Evolutionary conservation across 208 protist genomes (phyloP), one percentile per base, ranked within the genome.

Genomic region (Acanthamoeba triangularis): DNA sequence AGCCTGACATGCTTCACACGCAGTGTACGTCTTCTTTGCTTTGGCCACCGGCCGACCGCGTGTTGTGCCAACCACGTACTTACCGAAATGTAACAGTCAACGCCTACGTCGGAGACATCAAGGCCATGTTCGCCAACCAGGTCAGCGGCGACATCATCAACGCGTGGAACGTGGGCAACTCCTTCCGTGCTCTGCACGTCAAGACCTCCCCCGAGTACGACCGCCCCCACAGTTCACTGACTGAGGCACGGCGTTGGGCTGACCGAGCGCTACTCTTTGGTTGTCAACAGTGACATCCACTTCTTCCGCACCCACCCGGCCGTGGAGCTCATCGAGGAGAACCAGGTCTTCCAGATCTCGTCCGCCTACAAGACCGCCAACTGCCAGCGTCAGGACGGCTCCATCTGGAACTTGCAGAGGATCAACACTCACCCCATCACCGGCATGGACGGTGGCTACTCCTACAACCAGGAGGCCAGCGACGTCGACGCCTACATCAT

Each of bases 401-500:
- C 65, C 61, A 93, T 93, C 61, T 93, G 87, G 78, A 91, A 91
- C 85, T 63, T 94, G 90, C 52, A 78, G 30, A 94, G 90, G 74
- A 85, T 94, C n/a, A 44, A 94, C 30, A n/a, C 44, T 5, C 90
- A 84, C 63, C 0, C 11, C 41, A 59, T 84, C 2, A 6, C 28
- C 3, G 52, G 28, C 35, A 63, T 84, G n/a, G 25, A 84, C 54
- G 72, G 59, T 25, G 6, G 44, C 11, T 84, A 84, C 69, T 18
- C n/a, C 6, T 85, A 84, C 30, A 63, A 20, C 54, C 23, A 54
- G 41, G n/a, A 0, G 3, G 93, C 49, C 59, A 10, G 3, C 28
- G 28, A 61, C 10, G 67, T 95, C 16, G 93, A 95, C 52, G 93
- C 65, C 93, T 95, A 95, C 80, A 91, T 95, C 30, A 56, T 95